Evolutionary conservation across 75 land plant species (phyloP), one percentile per base, ranked within the genome.

Genomic region (Azolla pinnata): DNA sequence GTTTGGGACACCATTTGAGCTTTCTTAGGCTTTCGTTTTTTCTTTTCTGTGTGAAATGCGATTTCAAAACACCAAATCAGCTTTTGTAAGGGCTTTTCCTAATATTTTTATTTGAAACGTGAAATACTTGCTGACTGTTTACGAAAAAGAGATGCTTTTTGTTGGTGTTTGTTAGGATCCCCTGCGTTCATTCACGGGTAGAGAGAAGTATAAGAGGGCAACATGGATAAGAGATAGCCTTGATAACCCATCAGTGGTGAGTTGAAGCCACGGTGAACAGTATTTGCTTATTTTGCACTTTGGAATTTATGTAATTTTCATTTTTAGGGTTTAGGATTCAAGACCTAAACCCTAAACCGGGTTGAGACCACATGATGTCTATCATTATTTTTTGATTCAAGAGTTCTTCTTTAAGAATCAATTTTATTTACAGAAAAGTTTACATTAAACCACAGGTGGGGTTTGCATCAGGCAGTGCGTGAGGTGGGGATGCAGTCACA

Each of bases 401-500:
- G 29, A 52, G 54, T 52, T 23, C 24, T 2, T 2, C 3, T 52
- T 26, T 26, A 2, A 52, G 29, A 52, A 25, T 52, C 29, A 52
- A 25, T 52, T 26, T 26, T 25, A 52, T 52, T 52, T 52, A 52
- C 27, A 2, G 54, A n/a, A n/a, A 52, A 52, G 54, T 52, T 26
- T 52, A 52, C 54, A 24, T 23, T 18, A 46, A 52, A 9, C 24
- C 27, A 52, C 54, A 52, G 54, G 54, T 52, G 54, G 27, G 49
- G 10, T 40, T 74, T 73, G 65, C 55, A 60, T 54, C 81, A 84
- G 93, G 68, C 76, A 18, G 86, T 92, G 62, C 97, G 79, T 33
- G 79, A 82, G 60, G 88, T 92, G 97, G 64, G 56, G 72, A 87
- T 92, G 97, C 44, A 75, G 5, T 92, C 97, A 31, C n/a, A n/a